Percentiles rank a stretch among this genome's conserved stretches.
Conservation (phyloP, 352 stramenopile genomes). For the Peronospora destructor region DNA sequence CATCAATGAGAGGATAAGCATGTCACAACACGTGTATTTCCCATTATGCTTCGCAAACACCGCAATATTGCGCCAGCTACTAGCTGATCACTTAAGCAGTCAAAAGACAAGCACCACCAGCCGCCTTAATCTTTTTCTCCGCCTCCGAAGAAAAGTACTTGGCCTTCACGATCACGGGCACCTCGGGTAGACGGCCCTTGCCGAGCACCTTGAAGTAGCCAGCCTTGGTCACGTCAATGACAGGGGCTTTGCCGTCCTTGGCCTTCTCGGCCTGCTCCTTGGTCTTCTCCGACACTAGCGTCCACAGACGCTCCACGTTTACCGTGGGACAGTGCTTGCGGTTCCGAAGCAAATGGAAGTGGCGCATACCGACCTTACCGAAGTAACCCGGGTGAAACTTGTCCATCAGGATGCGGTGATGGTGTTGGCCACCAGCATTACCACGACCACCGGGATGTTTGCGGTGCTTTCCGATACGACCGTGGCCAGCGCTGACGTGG, state of each 20-base stretch:
- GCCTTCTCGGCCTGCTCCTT: slow-evolving; percentile 94
- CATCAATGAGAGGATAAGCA: slow-evolving; percentile 29
- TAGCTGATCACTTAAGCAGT: slow-evolving; percentile 87
- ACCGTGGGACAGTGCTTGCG: slow-evolving; percentile 95
- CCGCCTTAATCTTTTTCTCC: slow-evolving; percentile 99
- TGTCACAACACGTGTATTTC: slow-evolving; percentile 53
- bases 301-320: slow-evolving; percentile 99
- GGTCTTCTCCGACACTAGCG: slow-evolving; percentile 95
- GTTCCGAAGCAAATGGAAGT: slow-evolving; percentile 98
- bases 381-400: slow-evolving; percentile 99
- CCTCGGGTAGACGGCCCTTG: slow-evolving; percentile 95
- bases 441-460: slow-evolving; percentile 99
- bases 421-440: slow-evolving; percentile 99
- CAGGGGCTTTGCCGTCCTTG: slow-evolving; percentile 95
- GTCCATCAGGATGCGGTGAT: slow-evolving; percentile 99
- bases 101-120: slow-evolving; percentile 96
- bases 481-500: slow-evolving; percentile 98
- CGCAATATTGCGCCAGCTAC: slow-evolving; percentile 38
- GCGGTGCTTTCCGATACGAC: slow-evolving; percentile 99
- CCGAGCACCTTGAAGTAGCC: slow-evolving; percentile 99
- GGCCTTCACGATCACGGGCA: slow-evolving; percentile 99
- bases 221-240: slow-evolving; percentile 97
- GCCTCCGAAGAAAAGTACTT: slow-evolving; percentile 99
- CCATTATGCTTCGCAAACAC: slow-evolving; percentile 71
- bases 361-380: slow-evolving; percentile 99